These are phyloP conservation scores for Amauroascus verrucosus DNA, from an alignment of 2,329 filamentous ascomycete genomes.

Conservation along the genomic window DNA sequence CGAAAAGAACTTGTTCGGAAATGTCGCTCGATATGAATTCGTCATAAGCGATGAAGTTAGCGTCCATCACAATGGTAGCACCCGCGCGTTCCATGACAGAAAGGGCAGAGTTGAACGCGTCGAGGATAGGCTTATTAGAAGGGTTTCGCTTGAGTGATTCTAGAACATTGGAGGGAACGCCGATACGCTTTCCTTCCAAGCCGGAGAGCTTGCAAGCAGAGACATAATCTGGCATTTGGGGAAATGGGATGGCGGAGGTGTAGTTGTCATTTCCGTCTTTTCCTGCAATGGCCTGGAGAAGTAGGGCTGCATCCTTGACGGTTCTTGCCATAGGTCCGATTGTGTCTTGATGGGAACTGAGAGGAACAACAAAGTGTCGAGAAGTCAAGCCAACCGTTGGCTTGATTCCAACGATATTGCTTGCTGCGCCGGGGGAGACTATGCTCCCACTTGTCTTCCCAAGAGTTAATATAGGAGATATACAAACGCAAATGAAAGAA, in stretches of 20 bases:
- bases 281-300: slow-evolving; percentile 51
- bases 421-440: slow-evolving; percentile 43
- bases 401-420: slow-evolving; percentile 58
- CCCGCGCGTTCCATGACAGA: slow-evolving; percentile 45
- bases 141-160: slow-evolving; percentile 4
- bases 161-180: slow-evolving; percentile 53
- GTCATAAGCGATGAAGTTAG: slow-evolving; percentile 48
- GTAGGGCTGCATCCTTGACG: slow-evolving; percentile 48
- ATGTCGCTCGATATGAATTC: slow-evolving; percentile 33
- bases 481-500: neutral
- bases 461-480: neutral
- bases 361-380: slow-evolving; percentile 51
- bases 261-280: slow-evolving; percentile 47
- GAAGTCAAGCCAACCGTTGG: slow-evolving; percentile 57
- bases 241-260: slow-evolving; percentile 48
- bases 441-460: slow-evolving; percentile 51
- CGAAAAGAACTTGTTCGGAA: slow-evolving; percentile 35
- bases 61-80: slow-evolving; percentile 49
- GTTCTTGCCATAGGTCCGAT: slow-evolving; percentile 49
- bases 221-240: slow-evolving; percentile 49
- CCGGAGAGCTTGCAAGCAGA: slow-evolving; percentile 46
- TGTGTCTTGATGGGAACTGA: slow-evolving; percentile 47
- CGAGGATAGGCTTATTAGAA: slow-evolving; percentile 28
- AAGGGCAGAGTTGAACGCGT: slow-evolving; percentile 49
- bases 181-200: slow-evolving; percentile 51